A percentile compares a stretch with the other conserved stretches of the same genome.
phyloP scores from a whole-genome alignment of 2,329 filamentous ascomycete species.

The Aspergillus ustus region DNA sequence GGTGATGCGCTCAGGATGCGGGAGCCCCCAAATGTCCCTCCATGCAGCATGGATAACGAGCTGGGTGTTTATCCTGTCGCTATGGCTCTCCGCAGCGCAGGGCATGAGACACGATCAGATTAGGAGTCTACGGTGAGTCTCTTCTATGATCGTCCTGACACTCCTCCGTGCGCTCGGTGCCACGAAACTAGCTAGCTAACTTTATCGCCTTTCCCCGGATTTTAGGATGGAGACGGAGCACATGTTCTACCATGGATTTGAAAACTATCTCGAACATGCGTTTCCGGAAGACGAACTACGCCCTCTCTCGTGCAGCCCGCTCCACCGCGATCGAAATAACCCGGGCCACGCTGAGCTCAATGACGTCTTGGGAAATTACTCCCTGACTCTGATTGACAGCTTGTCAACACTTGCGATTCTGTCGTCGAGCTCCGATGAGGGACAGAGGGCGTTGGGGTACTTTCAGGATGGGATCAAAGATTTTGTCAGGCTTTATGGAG shows the following conservation, averaged over 20 bases:
- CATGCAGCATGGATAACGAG: conserved; percentile 38
- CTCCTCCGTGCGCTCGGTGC: not conserved
- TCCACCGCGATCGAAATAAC: conserved; percentile 81
- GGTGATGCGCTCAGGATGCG: conserved; percentile 49
- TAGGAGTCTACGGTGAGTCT: conserved; percentile 40
- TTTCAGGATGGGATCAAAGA: conserved; percentile 81
- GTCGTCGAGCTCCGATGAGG: conserved; percentile 65
- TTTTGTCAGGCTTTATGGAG: conserved; percentile 82
- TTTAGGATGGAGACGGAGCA: conserved; percentile 55
- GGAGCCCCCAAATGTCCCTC: conserved; percentile 42
- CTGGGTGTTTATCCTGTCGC: conserved; percentile 39
- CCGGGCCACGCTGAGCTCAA: conserved; percentile 84
- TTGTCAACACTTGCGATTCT: conserved; percentile 92
- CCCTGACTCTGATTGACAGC: conserved; percentile 91
- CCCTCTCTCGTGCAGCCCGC: conserved; percentile 79
- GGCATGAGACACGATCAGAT: conserved; percentile 43
- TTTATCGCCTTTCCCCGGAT: not conserved
- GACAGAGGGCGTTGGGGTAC: conserved; percentile 66
- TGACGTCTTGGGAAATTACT: conserved; percentile 96
- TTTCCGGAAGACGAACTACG: conserved; percentile 96
- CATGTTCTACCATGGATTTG: conserved; percentile 96
- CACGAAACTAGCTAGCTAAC: not conserved
- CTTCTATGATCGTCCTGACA: not conserved
- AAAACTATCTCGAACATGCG: conserved; percentile 91
- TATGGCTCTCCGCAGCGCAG: conserved; percentile 40